Evolutionary conservation across 371 early-diverging fungal genomes (phyloP), one percentile per base, ranked within the genome.

Genomic region (Mortierella sp.): DNA sequence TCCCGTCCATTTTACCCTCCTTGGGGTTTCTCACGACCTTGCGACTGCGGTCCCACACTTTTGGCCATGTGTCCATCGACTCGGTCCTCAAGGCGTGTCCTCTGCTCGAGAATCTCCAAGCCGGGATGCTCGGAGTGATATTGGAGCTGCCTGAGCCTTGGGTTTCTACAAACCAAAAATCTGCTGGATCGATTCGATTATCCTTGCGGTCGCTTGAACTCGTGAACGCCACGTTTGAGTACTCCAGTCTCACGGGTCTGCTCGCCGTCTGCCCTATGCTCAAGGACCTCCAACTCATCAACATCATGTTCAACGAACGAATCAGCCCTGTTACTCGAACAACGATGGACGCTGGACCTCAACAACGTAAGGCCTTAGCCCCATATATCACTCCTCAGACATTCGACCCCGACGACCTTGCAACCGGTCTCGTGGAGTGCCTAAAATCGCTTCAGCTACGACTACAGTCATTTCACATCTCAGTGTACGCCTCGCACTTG

Each of bases 91-190:
- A 55, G 31, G 55, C 55, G 31, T 55, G 55, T 11, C 55, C 55
- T 16, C 55, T 55, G 0, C 31, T 55, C 16, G 55, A 55, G 55
- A 34, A 2, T 4, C 31, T 55, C 19, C 55, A 55, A 26, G 55
- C 55, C 2, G 55, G 55, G 16, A 34, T 31, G 26, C 6, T 55
- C 19, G 55, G 55, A 14, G 55, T 55, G 29, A 55, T 55, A 29
- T 55, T 55, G 34, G 55, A 55, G 26, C 55, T 55, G 31, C 26
- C 55, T 55, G 55, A 31, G 31, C 55, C 55, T 16, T 55, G 55
- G 55, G 19, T 55, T 31, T 31, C 55, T 16, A 7, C 7, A 13
- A 29, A 31, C 29, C 11, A 34, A 26, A 16, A 31, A 19, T 13
- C 7, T 19, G 14, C 55, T 2, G 34, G 34, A 55, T 14, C 55